phyloP scores from a whole-genome alignment of 768 basidiomycete species.

The Gloeopeniophorella convolvens region DNA sequence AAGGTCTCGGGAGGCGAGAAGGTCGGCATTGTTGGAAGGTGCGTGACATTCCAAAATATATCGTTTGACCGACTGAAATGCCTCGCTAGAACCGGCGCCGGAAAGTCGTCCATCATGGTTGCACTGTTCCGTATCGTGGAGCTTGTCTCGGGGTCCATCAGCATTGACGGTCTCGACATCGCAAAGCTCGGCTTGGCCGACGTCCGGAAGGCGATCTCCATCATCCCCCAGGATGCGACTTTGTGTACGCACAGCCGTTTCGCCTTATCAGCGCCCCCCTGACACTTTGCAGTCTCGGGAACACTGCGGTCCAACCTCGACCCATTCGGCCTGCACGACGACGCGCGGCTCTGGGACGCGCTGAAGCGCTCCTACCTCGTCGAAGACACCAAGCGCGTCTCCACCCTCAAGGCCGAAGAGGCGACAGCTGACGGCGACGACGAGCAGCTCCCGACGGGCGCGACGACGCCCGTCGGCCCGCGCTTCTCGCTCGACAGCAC shows the following conservation, averaged over 20 bases:
- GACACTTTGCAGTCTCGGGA: constrained; percentile 54
- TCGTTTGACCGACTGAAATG: not conserved
- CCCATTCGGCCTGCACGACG: constrained; percentile 77
- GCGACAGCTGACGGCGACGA: constrained; percentile 34
- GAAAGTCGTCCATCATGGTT: constrained; percentile 87
- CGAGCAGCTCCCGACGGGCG: constrained; percentile 30
- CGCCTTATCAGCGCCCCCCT: constrained; percentile 32
- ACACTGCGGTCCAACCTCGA: constrained; percentile 85
- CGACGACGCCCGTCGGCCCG: constrained; percentile 9
- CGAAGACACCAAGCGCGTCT: constrained; percentile 36
- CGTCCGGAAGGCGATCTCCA: constrained; percentile 59
- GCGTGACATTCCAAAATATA: constrained; percentile 19
- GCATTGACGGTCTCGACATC: constrained; percentile 79
- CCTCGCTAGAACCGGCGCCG: constrained; percentile 61
- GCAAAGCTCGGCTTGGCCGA: constrained; percentile 73
- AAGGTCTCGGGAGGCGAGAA: constrained; percentile 72
- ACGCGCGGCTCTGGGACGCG: constrained; percentile 82
- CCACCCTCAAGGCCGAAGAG: constrained; percentile 26
- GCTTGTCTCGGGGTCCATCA: constrained; percentile 63
- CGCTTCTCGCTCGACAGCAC: constrained; percentile 79
- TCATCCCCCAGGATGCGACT: constrained; percentile 78
- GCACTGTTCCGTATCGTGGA: constrained; percentile 85
- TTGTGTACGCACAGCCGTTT: constrained; percentile 34
- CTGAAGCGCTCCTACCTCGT: constrained; percentile 79
- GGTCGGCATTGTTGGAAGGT: constrained; percentile 81